These are phyloP conservation scores for Spizellomyces punctatus DNA, from an alignment of 192 early-diverging fungal species.

Conservation along the genomic window DNA sequence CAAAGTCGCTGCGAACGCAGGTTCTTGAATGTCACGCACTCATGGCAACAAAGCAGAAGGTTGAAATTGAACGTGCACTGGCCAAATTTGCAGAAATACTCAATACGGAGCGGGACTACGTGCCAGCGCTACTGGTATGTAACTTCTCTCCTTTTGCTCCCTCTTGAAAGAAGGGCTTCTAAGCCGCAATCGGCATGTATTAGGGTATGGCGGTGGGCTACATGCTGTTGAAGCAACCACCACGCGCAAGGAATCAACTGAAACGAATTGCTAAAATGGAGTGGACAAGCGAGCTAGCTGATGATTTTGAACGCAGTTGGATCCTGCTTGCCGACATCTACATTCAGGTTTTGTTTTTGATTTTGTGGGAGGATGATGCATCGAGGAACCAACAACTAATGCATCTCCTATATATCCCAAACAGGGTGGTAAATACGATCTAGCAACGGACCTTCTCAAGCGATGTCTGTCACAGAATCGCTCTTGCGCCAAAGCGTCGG, in stretches of 20 bases:
- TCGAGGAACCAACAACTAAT: background rate
- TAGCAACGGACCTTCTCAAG: conserved; percentile 55
- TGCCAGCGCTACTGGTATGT: conserved; percentile 51
- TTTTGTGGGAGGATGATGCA: background rate
- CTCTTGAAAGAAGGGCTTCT: background rate
- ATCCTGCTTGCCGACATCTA: conserved; percentile 58
- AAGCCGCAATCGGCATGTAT: background rate
- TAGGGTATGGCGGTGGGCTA: conserved; percentile 51
- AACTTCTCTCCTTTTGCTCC: background rate
- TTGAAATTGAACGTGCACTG: conserved; percentile 54
- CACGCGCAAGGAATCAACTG: conserved; percentile 56
- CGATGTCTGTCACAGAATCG: conserved; percentile 43
- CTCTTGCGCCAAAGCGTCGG: conserved; percentile 54
- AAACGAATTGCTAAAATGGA: conserved; percentile 58
- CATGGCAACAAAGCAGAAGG: conserved; percentile 57
- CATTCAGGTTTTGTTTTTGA: conserved; percentile 44
- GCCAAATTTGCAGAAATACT: conserved; percentile 47
- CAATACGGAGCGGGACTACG: conserved; percentile 51
- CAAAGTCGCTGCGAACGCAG: conserved; percentile 45
- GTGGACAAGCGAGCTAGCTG: conserved; percentile 42
- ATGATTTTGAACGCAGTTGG: conserved; percentile 56
- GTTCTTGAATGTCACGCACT: conserved; percentile 50
- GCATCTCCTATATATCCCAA: conserved; percentile 5
- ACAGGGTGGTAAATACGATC: conserved; percentile 59
- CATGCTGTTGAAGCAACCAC: conserved; percentile 59